Base-by-base conservation (phyloP, 2,329 filamentous ascomycete genomes). In the Zymoseptoria pseudotritici region DNA sequence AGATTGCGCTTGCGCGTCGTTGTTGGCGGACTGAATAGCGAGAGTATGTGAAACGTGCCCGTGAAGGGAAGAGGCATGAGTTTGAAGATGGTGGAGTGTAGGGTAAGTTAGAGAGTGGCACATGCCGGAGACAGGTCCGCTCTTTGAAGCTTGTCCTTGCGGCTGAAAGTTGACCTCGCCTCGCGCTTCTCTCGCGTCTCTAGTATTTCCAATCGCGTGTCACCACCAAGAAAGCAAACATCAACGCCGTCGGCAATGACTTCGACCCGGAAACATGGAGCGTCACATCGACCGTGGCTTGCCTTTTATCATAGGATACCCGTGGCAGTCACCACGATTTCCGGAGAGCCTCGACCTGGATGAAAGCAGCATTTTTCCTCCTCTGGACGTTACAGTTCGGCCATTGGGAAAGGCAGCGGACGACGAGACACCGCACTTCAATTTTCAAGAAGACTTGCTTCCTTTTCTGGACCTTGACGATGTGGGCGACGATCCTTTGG, bases 391-490 rank as follows among this genome's bases (percentile, higher is more conserved):
- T 8, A 54, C 31, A 36, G 21, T 57, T 7, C 24, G 42, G 29
- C 24, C 42, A 42, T 51, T 59, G 49, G 50, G 54, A 22, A 24
- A 54, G 17, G 29, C 49, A 4, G 50, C 56, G 50, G 20, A 54
- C 6, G 29, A 54, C 26, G 50, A 59, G 29, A 21, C 22, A 9
- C 36, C 55, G 51, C 55, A 55, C 49, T 56, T 66, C 53, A 46
- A 59, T 17, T 53, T 66, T 19, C 57, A 60, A 29, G 4, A 55
- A n/a, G 58, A 59, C 24, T 36, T 65, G 13, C 54, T 61, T 2
- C 71, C 65, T 17, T 66, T 78, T 4, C 74, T 74, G 3, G 71
- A 75, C 42, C 61, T 77, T 9, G 74, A 76, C 2, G 64, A 67
- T 1, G 77, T 77, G 58, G 66, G 73, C n/a, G 75, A 73, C 1